These are phyloP conservation scores for Lentinula raphanica DNA, from an alignment of 768 basidiomycete species.

Conservation along the genomic window DNA sequence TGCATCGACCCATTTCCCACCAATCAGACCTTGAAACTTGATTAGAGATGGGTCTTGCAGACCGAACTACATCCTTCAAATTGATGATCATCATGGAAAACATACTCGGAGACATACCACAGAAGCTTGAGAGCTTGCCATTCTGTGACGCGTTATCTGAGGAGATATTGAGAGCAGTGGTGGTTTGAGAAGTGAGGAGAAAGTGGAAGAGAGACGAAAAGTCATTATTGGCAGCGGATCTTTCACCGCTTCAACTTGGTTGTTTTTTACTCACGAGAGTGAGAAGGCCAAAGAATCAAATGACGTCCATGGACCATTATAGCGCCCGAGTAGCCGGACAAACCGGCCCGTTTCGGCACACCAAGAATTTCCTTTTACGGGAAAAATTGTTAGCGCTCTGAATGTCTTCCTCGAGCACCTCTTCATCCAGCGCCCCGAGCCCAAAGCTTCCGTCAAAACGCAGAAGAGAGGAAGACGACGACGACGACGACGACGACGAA, in stretches of 20 bases:
- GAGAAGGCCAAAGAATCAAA: not conserved
- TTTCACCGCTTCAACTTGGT: too few species aligned
- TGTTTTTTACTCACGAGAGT: not conserved
- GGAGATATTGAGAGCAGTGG: not conserved
- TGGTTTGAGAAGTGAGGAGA: not conserved
- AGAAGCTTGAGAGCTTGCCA: conserved; percentile 52
- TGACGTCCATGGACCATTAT: too few species aligned
- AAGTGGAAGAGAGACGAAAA: not conserved
- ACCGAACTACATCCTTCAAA: conserved; percentile 44
- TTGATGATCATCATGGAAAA: not conserved
- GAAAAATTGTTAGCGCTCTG: too few species aligned
- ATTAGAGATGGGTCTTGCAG: conserved; percentile 75
- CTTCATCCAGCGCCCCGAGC: conserved; percentile 27
- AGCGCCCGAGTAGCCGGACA: too few species aligned
- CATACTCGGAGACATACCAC: conserved; percentile 8
- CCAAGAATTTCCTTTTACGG: too few species aligned
- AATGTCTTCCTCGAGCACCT: conserved; percentile 21
- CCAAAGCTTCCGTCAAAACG: conserved; percentile 23
- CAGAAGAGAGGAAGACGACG: conserved; percentile 20
- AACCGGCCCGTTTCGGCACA: not conserved
- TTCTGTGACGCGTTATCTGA: conserved; percentile 28
- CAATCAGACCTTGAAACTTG: conserved; percentile 71
- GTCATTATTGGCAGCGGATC: not conserved
- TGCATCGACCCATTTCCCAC: conserved; percentile 85
- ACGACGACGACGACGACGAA: not conserved